phyloP scores from a whole-genome alignment of 1,284 basidiomycete genomes.

The Trichosporon sp. region DNA sequence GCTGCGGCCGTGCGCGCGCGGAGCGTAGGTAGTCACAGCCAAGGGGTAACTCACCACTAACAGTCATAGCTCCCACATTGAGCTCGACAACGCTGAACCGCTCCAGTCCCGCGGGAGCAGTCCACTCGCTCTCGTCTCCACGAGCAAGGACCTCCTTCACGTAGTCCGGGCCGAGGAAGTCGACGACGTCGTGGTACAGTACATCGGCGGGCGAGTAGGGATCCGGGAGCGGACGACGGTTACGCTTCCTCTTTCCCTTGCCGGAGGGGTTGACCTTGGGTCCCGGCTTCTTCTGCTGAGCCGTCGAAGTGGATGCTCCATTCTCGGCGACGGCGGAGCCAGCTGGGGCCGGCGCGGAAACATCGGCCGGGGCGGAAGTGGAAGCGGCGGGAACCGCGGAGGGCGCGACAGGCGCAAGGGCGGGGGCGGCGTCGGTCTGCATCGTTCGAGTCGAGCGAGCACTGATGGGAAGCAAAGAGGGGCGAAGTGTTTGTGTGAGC shows the following conservation, averaged over 20 bases:
- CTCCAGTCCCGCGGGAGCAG: conserved; percentile 58
- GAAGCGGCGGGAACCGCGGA: not conserved
- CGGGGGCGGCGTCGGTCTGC: conserved; percentile 13
- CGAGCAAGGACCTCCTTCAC: conserved; percentile 62
- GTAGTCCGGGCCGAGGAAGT: conserved; percentile 66
- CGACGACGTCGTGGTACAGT: conserved; percentile 69
- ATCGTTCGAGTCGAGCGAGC: not conserved
- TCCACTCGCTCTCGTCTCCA: conserved; percentile 64
- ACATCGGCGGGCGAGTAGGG: conserved; percentile 74
- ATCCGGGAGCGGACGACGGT: conserved; percentile 60
- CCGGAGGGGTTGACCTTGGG: conserved; percentile 24
- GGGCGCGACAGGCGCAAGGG: not conserved
- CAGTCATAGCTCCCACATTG: conserved; percentile 58
- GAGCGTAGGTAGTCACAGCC: too few relatives aligned
- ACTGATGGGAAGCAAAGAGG: not conserved
- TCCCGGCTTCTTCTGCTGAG: conserved; percentile 12
- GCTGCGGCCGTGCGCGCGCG: too few relatives aligned
- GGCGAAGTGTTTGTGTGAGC: not conserved
- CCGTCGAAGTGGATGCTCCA: conserved; percentile 2
- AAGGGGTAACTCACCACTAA: conserved; percentile 31
- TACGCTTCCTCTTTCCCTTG: conserved; percentile 39
- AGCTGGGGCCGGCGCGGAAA: not conserved
- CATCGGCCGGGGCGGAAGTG: not conserved
- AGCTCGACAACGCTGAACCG: conserved; percentile 68
- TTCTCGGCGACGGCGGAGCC: not conserved